Evolutionary conservation across 305 asterid species (phyloP).

Genomic region (Ajuga reptans): DNA sequence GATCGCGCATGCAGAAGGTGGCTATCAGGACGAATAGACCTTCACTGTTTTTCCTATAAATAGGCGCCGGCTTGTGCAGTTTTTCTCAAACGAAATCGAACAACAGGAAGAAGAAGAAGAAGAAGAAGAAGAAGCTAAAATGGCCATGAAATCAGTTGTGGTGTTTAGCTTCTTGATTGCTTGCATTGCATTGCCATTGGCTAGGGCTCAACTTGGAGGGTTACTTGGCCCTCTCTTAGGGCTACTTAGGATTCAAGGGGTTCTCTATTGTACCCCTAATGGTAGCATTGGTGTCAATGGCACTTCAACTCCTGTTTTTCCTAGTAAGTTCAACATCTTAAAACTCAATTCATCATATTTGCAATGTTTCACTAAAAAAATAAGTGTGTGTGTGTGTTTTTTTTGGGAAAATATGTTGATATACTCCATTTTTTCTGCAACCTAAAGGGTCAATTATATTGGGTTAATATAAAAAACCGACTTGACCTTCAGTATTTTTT

Average conservation of each 20-base stretch:
- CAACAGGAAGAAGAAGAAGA: neutral
- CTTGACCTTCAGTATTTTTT: no score
- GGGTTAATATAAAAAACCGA: no score
- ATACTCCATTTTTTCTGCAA: no score
- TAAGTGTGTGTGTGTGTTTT: no score
- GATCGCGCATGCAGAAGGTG: neutral
- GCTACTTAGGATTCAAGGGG: slow-evolving; percentile 32
- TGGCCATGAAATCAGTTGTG: slow-evolving; percentile 30
- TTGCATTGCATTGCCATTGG: slow-evolving; percentile 26
- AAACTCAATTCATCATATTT: neutral
- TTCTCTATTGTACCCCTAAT: slow-evolving; percentile 37
- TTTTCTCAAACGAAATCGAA: neutral
- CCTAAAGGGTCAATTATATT: no score
- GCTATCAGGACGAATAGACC: neutral
- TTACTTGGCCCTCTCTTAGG: slow-evolving; percentile 27
- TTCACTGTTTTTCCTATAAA: slow-evolving; percentile 24
- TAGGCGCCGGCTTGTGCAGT: neutral
- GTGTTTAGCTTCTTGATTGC: slow-evolving; percentile 26
- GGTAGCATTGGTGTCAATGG: slow-evolving; percentile 40
- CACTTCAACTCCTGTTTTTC: slow-evolving; percentile 39
- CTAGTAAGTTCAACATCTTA: slow-evolving; percentile 30
- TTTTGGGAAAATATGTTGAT: no score
- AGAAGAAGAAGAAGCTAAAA: neutral
- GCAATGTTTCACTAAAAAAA: no score
- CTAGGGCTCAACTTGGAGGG: slow-evolving; percentile 32